These are phyloP conservation scores for Austropuccinia psidii DNA, from an alignment of 1,284 basidiomycete genomes.

Conservation along the genomic window DNA sequence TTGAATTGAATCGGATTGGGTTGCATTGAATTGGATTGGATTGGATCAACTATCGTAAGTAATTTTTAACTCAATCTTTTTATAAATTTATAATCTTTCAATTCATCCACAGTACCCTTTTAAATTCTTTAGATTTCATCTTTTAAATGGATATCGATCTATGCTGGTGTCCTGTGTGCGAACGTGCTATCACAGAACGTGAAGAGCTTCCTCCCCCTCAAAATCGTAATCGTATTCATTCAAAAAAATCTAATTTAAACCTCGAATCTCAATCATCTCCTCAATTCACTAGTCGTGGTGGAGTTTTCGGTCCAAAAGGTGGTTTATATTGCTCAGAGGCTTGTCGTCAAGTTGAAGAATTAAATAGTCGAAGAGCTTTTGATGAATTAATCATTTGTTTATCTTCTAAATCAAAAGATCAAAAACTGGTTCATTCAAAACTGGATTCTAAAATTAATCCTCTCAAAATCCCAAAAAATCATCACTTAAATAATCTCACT, in stretches of 20 bases:
- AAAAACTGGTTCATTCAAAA: background rate
- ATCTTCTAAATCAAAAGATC: background rate
- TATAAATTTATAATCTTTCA: no score
- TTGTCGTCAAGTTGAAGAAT: conserved; percentile 10
- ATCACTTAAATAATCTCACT: background rate
- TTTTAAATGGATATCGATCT: conserved; percentile 31
- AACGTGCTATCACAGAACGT: conserved; percentile 16
- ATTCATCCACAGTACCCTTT: no score
- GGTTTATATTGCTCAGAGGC: conserved; percentile 23
- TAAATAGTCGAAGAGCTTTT: background rate
- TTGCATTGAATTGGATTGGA: no score
- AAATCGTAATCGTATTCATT: background rate
- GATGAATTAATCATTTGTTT: conserved; percentile 1
- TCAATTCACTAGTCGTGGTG: background rate
- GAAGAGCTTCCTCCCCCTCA: background rate
- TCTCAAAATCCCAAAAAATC: background rate
- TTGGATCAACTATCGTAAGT: no score
- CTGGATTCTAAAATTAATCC: background rate
- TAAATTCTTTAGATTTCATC: no score
- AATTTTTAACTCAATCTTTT: no score
- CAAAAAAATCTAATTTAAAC: no score
- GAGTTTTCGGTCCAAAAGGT: background rate
- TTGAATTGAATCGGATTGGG: no score
- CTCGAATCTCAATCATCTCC: no score
- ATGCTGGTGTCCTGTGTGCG: conserved; percentile 30